Evolutionary conservation across 2,329 filamentous ascomycete genomes (phyloP).

Genomic region (Xylaria sp.): DNA sequence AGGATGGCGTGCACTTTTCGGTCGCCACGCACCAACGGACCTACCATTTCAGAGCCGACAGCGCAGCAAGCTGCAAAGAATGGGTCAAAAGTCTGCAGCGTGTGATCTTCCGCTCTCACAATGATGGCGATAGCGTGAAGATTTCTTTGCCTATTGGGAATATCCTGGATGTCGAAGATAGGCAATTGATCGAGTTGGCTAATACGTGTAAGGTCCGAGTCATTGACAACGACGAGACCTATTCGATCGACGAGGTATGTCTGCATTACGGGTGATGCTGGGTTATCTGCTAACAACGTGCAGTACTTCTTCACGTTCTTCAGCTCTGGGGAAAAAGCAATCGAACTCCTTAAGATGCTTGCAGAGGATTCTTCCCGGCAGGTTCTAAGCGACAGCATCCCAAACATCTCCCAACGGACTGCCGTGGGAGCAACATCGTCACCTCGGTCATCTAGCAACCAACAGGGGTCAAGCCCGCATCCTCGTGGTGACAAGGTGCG

Average conservation of each 20-base stretch:
- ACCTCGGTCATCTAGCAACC: conserved; percentile 43
- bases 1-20: conserved; percentile 70
- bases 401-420: conserved; percentile 5
- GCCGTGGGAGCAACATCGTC: conserved; percentile 47
- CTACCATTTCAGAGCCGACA: conserved; percentile 87
- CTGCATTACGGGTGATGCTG: background rate
- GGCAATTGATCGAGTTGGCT: conserved; percentile 81
- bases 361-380: conserved; percentile 58
- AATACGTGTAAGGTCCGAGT: conserved; percentile 92
- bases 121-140: conserved; percentile 95
- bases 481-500: conserved; percentile 49
- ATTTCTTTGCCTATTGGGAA: conserved; percentile 86
- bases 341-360: conserved; percentile 68
- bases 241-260: conserved; percentile 81
- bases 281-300: conserved; percentile 23
- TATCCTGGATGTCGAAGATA: conserved; percentile 88
- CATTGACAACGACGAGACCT: conserved; percentile 89
- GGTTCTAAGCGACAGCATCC: conserved; percentile 31
- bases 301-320: conserved; percentile 98
- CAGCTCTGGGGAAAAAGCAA: conserved; percentile 74
- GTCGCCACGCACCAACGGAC: conserved; percentile 77
- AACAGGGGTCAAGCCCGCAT: conserved; percentile 47
- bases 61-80: conserved; percentile 79
- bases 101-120: conserved; percentile 91
- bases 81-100: conserved; percentile 94